Percentiles rank a stretch among this genome's conserved stretches.
These are phyloP conservation scores for Purshia tridentata DNA, from an alignment of 306 rosid species.

Conservation along the genomic window DNA sequence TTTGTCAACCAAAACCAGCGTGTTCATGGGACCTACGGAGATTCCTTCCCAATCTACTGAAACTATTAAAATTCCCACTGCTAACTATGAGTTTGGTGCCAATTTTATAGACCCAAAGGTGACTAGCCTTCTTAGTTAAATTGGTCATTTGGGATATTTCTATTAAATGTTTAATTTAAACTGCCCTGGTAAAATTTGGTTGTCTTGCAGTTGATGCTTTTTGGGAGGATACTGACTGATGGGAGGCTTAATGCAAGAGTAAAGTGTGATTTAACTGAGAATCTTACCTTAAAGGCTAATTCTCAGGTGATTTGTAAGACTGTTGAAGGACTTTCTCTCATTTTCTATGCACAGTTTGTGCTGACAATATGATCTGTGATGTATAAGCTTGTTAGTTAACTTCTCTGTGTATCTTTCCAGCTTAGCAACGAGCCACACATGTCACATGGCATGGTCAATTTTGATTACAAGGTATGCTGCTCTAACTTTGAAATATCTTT, in stretches of 20 bases:
- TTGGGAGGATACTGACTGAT: constrained; percentile 86
- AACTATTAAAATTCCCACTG: constrained; percentile 79
- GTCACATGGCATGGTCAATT: constrained; percentile 94
- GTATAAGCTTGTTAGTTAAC: constrained; percentile 7
- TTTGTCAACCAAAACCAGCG: constrained; percentile 39
- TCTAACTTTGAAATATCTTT: background rate
- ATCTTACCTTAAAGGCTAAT: constrained; percentile 81
- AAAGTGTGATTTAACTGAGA: constrained; percentile 76
- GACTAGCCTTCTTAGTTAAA: background rate
- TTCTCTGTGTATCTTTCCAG: constrained; percentile 41
- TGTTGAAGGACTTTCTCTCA: background rate
- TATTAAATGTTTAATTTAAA: background rate
- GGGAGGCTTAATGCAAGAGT: constrained; percentile 90
- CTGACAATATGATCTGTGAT: background rate
- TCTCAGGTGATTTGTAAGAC: constrained; percentile 60
- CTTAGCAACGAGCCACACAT: constrained; percentile 90
- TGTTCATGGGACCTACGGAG: constrained; percentile 88
- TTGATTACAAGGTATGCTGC: constrained; percentile 85
- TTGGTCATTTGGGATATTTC: background rate
- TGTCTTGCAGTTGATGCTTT: constrained; percentile 71
- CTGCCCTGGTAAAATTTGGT: background rate
- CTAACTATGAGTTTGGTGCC: constrained; percentile 94
- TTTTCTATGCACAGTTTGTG: background rate
- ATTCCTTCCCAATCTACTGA: constrained; percentile 87
- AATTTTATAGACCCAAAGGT: constrained; percentile 94